phyloP scores from a whole-genome alignment of 129 eudicot genomes.

The Ambrosia artemisiifolia region DNA sequence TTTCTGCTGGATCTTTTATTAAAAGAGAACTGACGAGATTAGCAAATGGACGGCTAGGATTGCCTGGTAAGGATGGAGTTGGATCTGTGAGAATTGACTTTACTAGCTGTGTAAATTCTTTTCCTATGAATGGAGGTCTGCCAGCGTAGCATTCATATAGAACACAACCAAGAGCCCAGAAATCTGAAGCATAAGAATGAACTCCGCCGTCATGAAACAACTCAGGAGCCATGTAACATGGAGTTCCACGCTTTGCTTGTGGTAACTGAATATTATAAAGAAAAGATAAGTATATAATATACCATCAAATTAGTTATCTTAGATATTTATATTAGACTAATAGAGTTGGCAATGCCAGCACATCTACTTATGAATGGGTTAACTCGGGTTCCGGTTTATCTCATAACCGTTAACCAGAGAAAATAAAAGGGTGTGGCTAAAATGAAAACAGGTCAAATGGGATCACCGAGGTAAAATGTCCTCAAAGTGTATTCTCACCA shows the following conservation, averaged over 20 bases:
- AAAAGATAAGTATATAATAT: constrained; percentile 7
- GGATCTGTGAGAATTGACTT: constrained; percentile 79
- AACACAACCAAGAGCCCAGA: constrained; percentile 99
- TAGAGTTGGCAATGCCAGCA: neutral
- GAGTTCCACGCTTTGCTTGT: constrained; percentile 98
- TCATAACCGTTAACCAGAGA: neutral
- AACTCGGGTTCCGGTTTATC: neutral
- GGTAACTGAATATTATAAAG: constrained; percentile 61
- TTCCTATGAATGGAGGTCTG: constrained; percentile 77
- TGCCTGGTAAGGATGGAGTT: constrained; percentile 81
- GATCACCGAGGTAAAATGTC: neutral
- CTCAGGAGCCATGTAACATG: constrained; percentile 99
- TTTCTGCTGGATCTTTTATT: constrained; percentile 86
- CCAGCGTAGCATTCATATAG: constrained; percentile 90
- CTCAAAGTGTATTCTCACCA: neutral
- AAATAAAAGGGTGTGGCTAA: neutral
- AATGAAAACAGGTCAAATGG: neutral
- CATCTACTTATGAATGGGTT: neutral
- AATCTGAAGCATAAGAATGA: constrained; percentile 95
- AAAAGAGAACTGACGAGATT: constrained; percentile 79
- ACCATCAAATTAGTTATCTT: neutral
- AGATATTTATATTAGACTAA: neutral
- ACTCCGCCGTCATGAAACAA: constrained; percentile 95
- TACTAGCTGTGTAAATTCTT: constrained; percentile 83
- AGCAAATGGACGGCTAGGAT: constrained; percentile 76